Base-by-base conservation (phyloP, 257 asterid genomes). In the Datura wrightii region DNA sequence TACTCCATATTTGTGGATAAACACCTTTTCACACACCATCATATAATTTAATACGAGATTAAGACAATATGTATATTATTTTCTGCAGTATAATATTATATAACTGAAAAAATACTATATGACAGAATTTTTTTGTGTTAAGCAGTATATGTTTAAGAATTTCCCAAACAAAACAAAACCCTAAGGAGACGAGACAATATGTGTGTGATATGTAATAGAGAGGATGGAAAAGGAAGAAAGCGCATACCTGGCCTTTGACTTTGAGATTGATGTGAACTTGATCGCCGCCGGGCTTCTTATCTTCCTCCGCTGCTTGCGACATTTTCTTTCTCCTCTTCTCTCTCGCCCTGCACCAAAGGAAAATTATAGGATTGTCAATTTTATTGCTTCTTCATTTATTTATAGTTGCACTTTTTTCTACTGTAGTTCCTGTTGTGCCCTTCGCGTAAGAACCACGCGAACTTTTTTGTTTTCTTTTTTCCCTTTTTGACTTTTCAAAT, bases 211-310 rank as follows among this genome's bases (percentile, higher is more conserved):
- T 24, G 31, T 24, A n/a, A 50, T 2, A 18, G 48, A 69, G 34
- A 53, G 36, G 72, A 7, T 34, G 44, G 59, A 39, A 42, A 50
- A 31, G 41, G 11, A 54, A 2, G 2, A 50, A 39, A 39, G 15
- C 9, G 3, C 5, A 62, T 3, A 87, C 91, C 91, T 89, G 91
- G 72, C 91, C 86, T 81, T 89, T 89, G 66, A 89, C 91, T 89
- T 89, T 89, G 79, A 89, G 91, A 36, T 87, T 89, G 83, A 87
- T 89, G 83, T 87, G 92, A 46, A 87, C 79, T 34, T 85, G 91
- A 85, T 89, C 89, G 16, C 89, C 90, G 34, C 80, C 46, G 19
- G 91, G 91, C 79, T 87, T 89, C 89, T 89, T 89, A 58, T 89
- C 90, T 74, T 87, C 91, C 67, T 89, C 90, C 4, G 44, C 89